Percentiles rank a stretch among this genome's conserved stretches.
Conservation (phyloP, 345 rosid species). For the Populus ilicifolia region DNA sequence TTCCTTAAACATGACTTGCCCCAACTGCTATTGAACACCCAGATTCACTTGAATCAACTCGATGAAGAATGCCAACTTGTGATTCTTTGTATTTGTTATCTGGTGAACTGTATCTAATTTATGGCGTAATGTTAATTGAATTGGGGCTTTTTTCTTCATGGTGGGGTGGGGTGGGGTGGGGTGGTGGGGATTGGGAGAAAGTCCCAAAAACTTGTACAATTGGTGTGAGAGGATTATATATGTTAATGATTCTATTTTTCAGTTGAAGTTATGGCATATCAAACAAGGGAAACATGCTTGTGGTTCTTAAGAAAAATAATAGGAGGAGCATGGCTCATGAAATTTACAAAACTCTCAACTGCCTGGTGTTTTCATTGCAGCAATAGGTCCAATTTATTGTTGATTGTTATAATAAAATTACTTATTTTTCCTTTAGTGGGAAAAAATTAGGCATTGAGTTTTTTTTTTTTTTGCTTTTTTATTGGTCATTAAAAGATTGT, state of each 20-base stretch:
- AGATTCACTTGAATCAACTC: neutral
- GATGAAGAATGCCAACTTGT: neutral
- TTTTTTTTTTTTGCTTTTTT: too few species aligned
- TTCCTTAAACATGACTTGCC: conserved; percentile 1
- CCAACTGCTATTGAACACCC: neutral
- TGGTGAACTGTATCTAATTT: neutral
- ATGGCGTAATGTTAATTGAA: neutral
- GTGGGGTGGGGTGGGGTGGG: neutral
- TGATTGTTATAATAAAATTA: too few species aligned
- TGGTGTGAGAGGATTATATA: neutral
- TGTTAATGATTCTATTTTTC: neutral
- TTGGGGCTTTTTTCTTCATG: neutral
- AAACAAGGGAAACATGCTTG: neutral
- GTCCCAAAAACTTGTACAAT: neutral
- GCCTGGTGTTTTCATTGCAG: too few species aligned
- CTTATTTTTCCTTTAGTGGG: too few species aligned
- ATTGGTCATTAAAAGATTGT: too few species aligned
- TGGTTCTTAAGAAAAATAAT: neutral
- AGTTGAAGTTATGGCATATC: neutral
- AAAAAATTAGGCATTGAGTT: too few species aligned
- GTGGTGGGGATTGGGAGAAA: neutral
- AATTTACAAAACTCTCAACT: neutral
- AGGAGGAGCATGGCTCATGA: neutral
- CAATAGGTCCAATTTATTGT: too few species aligned
- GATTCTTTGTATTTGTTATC: neutral